These are phyloP conservation scores for Monilinia fructigena DNA, from an alignment of 2,329 filamentous ascomycete genomes.

Conservation along the genomic window DNA sequence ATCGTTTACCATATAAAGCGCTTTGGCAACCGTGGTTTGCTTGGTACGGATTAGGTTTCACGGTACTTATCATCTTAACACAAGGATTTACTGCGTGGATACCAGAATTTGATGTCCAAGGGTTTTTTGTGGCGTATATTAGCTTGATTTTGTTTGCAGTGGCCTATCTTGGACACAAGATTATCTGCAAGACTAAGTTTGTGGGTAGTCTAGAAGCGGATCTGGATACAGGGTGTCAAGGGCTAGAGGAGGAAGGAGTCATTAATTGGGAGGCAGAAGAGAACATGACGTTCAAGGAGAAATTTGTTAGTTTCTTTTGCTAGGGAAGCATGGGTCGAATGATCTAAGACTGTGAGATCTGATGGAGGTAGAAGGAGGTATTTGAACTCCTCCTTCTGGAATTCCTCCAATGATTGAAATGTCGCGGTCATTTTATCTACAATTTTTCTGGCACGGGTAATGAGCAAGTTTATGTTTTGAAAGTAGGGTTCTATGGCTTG, in stretches of 20 bases:
- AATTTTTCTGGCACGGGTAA: background rate
- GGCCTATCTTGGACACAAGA: slow-evolving; percentile 61
- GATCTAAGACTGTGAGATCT: background rate
- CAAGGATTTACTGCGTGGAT: slow-evolving; percentile 70
- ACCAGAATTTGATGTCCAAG: slow-evolving; percentile 52
- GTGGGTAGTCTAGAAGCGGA: slow-evolving; percentile 45
- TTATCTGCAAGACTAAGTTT: slow-evolving; percentile 41
- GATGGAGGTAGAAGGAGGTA: slow-evolving; percentile 19
- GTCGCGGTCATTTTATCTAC: background rate
- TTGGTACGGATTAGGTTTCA: slow-evolving; percentile 66
- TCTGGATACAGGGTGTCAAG: slow-evolving; percentile 44
- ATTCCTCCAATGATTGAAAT: slow-evolving; percentile 13
- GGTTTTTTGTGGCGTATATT: slow-evolving; percentile 65
- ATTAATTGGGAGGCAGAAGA: background rate
- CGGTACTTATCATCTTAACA: slow-evolving; percentile 61
- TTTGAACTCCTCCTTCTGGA: slow-evolving; percentile 19
- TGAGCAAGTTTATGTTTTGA: background rate
- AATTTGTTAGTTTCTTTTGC: slow-evolving; percentile 7
- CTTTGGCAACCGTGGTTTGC: slow-evolving; percentile 63
- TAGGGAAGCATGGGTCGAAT: background rate
- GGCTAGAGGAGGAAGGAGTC: background rate
- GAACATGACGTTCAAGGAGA: slow-evolving; percentile 4
- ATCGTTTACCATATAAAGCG: slow-evolving; percentile 59
- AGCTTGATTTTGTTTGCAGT: slow-evolving; percentile 63
- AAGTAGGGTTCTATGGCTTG: background rate